Conservation (phyloP, 257 asterid species). For the Paraleonurus japonicus region DNA sequence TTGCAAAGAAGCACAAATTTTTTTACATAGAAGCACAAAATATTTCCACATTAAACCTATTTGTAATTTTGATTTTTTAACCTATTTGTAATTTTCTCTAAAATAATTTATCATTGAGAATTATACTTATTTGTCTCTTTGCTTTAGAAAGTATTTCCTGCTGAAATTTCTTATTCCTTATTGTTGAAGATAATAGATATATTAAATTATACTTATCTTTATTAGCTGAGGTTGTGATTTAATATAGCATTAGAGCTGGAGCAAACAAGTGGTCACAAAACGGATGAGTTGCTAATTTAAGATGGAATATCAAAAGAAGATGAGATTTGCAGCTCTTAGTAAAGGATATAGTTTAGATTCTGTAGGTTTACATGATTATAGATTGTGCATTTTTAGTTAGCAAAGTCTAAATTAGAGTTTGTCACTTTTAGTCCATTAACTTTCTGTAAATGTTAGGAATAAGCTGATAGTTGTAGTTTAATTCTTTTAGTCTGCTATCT, state of each 20-base stretch:
- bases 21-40: no score
- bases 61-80: no score
- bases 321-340: no score
- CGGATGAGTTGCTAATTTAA: neutral
- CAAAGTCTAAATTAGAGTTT: neutral
- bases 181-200: neutral
- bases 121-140: neutral
- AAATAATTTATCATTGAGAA: neutral
- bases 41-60: no score
- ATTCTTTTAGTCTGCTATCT: no score
- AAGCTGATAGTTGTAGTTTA: no score
- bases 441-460: no score
- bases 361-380: slow-evolving; percentile 6
- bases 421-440: no score
- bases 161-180: neutral
- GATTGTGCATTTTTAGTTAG: neutral
- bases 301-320: neutral
- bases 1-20: no score
- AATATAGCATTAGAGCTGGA: neutral
- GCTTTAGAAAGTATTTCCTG: neutral
- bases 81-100: no score
- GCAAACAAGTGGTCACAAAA: neutral
- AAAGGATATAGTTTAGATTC: neutral
- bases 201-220: neutral
- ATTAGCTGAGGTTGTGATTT: neutral